Percentiles rank a stretch among this genome's conserved stretches.
Conservation (phyloP, 345 rosid genomes). For the Erucastrum elatum region DNA sequence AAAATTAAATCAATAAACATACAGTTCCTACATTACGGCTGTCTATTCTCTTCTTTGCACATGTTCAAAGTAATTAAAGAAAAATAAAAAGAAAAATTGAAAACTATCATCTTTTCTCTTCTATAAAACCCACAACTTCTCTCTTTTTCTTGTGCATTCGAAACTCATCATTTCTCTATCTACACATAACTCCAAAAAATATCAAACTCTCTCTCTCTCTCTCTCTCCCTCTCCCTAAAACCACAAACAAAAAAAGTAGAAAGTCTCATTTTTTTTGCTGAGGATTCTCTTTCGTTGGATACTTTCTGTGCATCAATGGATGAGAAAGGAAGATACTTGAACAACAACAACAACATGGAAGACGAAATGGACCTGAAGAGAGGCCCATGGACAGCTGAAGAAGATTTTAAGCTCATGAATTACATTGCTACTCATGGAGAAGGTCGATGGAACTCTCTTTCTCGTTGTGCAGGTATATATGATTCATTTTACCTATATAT, state of each 20-base stretch:
- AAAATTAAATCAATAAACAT: constrained; percentile 12
- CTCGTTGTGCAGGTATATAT: constrained; percentile 73
- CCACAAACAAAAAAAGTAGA: constrained; percentile 7
- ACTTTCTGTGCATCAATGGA: constrained; percentile 48
- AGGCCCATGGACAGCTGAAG: constrained; percentile 96
- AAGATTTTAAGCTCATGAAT: constrained; percentile 79
- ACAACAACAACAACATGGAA: constrained; percentile 45
- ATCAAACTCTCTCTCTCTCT: not conserved
- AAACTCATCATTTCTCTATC: constrained; percentile 34
- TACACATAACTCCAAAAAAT: constrained; percentile 25
- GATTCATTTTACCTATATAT: not conserved
- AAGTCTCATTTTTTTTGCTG: constrained; percentile 26
- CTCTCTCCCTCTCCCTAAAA: constrained; percentile 9
- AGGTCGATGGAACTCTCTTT: constrained; percentile 93
- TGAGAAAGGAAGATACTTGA: constrained; percentile 42
- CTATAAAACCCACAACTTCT: constrained; percentile 46
- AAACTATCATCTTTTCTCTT: constrained; percentile 45
- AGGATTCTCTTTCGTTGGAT: constrained; percentile 36
- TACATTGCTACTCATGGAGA: constrained; percentile 82
- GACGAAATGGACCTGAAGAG: constrained; percentile 63
- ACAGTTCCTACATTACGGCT: constrained; percentile 41
- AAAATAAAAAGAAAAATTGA: constrained; percentile 32
- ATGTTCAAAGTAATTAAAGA: constrained; percentile 29
- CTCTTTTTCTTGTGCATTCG: constrained; percentile 41
- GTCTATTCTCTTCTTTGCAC: constrained; percentile 37